Conservation (phyloP, 2,329 filamentous ascomycete genomes). For the Xylariaceae sp. region DNA sequence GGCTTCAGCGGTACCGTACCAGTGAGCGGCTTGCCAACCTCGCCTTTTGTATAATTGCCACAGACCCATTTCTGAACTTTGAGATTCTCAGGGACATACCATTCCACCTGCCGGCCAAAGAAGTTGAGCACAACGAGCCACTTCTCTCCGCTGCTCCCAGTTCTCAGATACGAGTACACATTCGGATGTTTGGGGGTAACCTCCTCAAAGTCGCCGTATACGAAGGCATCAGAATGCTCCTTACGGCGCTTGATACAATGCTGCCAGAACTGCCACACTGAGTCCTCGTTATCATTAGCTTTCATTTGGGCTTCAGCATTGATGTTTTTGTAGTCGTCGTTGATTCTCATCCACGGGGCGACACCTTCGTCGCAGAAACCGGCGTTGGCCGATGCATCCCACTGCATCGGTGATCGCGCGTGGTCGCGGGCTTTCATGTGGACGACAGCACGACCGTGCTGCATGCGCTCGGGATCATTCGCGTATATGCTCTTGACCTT, state of each 20-base stretch:
- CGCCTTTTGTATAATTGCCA: conserved; percentile 3
- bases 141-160: conserved; percentile 22
- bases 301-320: conserved; percentile 56
- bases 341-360: conserved; percentile 59
- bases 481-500: conserved; percentile 37
- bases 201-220: conserved; percentile 49
- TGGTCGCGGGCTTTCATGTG: conserved; percentile 63
- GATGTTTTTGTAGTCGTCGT: conserved; percentile 48
- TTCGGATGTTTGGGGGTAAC: conserved; percentile 21
- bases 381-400: conserved; percentile 53
- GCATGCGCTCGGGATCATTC: conserved; percentile 38
- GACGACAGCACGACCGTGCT: conserved; percentile 49
- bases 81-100: conserved; percentile 1
- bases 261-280: conserved; percentile 61
- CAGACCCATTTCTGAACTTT: conserved; percentile 5
- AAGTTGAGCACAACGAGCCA: conserved; percentile 29
- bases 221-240: conserved; percentile 55
- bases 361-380: conserved; percentile 57
- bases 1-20: conserved; percentile 7
- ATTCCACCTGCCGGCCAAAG: conserved; percentile 7
- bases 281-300: conserved; percentile 34
- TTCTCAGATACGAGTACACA: conserved; percentile 26
- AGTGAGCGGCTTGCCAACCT: neutral
- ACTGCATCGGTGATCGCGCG: conserved; percentile 66
- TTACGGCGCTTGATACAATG: conserved; percentile 53